Conservation (phyloP, 1,284 basidiomycete genomes). For the Ganoderma meredithae region DNA sequence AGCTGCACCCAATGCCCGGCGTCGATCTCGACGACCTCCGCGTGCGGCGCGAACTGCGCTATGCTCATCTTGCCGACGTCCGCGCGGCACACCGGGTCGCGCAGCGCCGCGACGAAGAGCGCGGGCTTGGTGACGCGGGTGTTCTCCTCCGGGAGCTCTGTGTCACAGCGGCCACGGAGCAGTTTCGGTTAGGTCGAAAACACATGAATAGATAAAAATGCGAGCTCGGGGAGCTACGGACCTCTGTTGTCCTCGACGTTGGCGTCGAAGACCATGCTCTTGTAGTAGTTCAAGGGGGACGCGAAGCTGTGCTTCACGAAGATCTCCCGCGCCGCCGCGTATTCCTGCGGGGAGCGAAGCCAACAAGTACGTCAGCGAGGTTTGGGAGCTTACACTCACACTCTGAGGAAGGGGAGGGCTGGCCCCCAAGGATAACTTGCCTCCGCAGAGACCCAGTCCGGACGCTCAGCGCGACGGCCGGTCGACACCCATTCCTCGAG, state of each 20-base stretch:
- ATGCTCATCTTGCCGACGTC: slow-evolving; percentile 16
- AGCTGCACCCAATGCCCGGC: slow-evolving; percentile 28
- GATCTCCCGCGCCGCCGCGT: slow-evolving; percentile 7
- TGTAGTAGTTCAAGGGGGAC: slow-evolving; percentile 10
- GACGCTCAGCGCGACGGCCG: slow-evolving; percentile 10
- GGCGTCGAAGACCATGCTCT: slow-evolving; percentile 36
- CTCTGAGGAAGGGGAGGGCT: too few relatives aligned
- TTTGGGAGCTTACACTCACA: too few relatives aligned
- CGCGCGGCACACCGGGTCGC: slow-evolving; percentile 20
- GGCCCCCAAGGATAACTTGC: too few relatives aligned
- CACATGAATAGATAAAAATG: too few relatives aligned
- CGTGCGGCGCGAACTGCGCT: slow-evolving; percentile 18
- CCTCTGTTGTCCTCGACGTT: slow-evolving; percentile 70
- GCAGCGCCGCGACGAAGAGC: slow-evolving; percentile 24
- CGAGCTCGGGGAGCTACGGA: slow-evolving; percentile 27
- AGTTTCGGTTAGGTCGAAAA: background rate
- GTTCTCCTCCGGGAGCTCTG: slow-evolving; percentile 18
- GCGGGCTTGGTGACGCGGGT: slow-evolving; percentile 23
- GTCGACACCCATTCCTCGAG: slow-evolving; percentile 17
- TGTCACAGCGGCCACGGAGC: background rate
- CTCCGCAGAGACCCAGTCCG: slow-evolving; percentile 18
- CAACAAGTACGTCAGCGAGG: background rate
- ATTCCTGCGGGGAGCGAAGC: slow-evolving; percentile 15
- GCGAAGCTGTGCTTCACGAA: slow-evolving; percentile 10
- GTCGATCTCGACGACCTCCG: slow-evolving; percentile 23